Conservation (phyloP, 1,139 yeast genomes). For the Starmera stellimalicola region DNA sequence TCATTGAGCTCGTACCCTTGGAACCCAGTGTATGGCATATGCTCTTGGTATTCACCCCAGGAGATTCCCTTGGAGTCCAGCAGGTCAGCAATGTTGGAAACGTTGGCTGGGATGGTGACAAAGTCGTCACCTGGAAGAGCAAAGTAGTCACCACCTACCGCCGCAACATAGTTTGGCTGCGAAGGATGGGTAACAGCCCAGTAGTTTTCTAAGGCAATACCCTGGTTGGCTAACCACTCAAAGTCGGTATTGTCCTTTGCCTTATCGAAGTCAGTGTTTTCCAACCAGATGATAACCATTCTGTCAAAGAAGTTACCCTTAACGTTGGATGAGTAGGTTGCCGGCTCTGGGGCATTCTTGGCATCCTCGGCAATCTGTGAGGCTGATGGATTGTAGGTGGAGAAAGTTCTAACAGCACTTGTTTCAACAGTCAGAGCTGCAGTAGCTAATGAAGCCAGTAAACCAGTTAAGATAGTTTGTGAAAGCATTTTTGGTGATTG, state of each 20-base stretch:
- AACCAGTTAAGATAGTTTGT: too few relatives aligned
- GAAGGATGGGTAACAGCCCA: conserved; percentile 42
- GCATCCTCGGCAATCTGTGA: conserved; percentile 29
- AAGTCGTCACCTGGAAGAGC: conserved; percentile 35
- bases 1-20: conserved; percentile 34
- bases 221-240: conserved; percentile 30
- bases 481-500: too few relatives aligned
- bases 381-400: conserved; percentile 20
- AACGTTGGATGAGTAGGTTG: conserved; percentile 26
- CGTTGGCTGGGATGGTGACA: conserved; percentile 31
- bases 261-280: conserved; percentile 40
- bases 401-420: not conserved
- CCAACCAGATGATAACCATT: conserved; percentile 36
- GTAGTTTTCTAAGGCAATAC: conserved; percentile 36
- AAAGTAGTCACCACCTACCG: conserved; percentile 40
- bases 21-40: conserved; percentile 39
- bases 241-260: conserved; percentile 34
- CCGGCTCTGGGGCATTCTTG: conserved; percentile 26
- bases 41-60: conserved; percentile 43
- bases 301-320: conserved; percentile 34
- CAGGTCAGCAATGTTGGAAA: conserved; percentile 36
- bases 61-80: conserved; percentile 33
- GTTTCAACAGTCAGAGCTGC: too few relatives aligned
- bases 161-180: conserved; percentile 40
- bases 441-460: too few relatives aligned